Evolutionary conservation across 2,329 filamentous ascomycete genomes (phyloP), one percentile per base, ranked within the genome.

Genomic region (Trichophyton equinum): DNA sequence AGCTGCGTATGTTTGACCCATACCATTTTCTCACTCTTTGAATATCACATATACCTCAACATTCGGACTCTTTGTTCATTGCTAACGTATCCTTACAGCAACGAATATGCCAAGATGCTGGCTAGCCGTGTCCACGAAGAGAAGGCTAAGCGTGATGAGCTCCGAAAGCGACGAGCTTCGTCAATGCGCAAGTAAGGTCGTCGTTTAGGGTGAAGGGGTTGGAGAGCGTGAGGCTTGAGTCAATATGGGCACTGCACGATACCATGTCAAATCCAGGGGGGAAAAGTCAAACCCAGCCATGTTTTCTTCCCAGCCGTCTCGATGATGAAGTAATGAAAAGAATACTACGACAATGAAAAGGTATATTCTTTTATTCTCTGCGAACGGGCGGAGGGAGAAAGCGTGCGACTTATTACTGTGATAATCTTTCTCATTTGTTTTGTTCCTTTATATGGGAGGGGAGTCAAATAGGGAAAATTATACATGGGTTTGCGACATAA

Each of bases 51-150:
- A 7, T 6, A 30, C 5, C 13, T 47, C n/a, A 38, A 38, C 9
- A 15, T 15, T 40, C 25, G 44, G 57, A 25, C 20, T 58, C 62
- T 27, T 53, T 58, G 4, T 44, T 40, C 40, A 36, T 63, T 38
- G 44, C 47, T 59, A 58, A 20, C 36, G 18, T 40, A n/a, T 20
- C 13, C 25, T 60, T 58, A 59, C 71, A 97, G 92, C 65, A 91
- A 89, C 82, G 94, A 99, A 82, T 99, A 99, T 80, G 87, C 91
- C 72, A 86, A 92, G 80, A 80, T 97, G 78, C 85, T 99, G 67
- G 90, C 94, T 82, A 95, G 94, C 88, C 94, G 94, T 82, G 89
- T 97, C 74, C 82, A 85, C 76, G 94, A 99, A 83, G 88, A 91
- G 82, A 96, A 96, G 85, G 82, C 88, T 76, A 86, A 87, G 80